Conservation (phyloP, 2,329 filamentous ascomycete genomes). For the Pseudonectria buxi region DNA sequence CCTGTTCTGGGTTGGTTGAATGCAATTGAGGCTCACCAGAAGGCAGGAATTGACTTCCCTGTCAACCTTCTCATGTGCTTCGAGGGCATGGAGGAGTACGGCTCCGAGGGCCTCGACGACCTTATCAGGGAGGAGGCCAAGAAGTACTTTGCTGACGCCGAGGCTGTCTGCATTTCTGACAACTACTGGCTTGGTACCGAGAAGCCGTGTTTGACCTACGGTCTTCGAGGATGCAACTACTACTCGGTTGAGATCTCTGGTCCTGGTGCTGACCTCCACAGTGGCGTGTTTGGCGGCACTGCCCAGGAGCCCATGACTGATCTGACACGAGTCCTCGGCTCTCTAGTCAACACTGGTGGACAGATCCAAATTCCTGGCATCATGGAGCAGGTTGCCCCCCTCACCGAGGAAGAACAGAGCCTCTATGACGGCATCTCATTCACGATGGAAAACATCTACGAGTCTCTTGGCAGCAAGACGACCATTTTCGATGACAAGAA, state of each 20-base stretch:
- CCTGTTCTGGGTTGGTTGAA: slow-evolving; percentile 97
- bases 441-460: slow-evolving; percentile 91
- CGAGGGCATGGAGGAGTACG: slow-evolving; percentile 99
- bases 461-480: slow-evolving; percentile 84
- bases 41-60: slow-evolving; percentile 87
- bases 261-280: slow-evolving; percentile 89
- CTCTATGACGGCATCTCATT: slow-evolving; percentile 91
- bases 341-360: slow-evolving; percentile 81
- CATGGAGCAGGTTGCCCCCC: slow-evolving; percentile 82
- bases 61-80: slow-evolving; percentile 99
- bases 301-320: slow-evolving; percentile 99
- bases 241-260: slow-evolving; percentile 88
- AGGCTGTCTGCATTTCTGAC: slow-evolving; percentile 96
- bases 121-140: slow-evolving; percentile 88
- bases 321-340: slow-evolving; percentile 72
- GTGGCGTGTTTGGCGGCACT: slow-evolving; percentile 92
- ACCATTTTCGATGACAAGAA: slow-evolving; percentile 86
- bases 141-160: slow-evolving; percentile 90
- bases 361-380: slow-evolving; percentile 94
- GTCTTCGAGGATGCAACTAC: slow-evolving; percentile 95
- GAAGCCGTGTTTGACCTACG: slow-evolving; percentile 97
- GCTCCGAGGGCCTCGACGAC: slow-evolving; percentile 91
- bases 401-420: slow-evolving; percentile 77
- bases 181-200: slow-evolving; percentile 99
- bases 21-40: slow-evolving; percentile 94